Evolutionary conservation across 306 rosid species (phyloP).

Genomic region (Acmispon strigosus): DNA sequence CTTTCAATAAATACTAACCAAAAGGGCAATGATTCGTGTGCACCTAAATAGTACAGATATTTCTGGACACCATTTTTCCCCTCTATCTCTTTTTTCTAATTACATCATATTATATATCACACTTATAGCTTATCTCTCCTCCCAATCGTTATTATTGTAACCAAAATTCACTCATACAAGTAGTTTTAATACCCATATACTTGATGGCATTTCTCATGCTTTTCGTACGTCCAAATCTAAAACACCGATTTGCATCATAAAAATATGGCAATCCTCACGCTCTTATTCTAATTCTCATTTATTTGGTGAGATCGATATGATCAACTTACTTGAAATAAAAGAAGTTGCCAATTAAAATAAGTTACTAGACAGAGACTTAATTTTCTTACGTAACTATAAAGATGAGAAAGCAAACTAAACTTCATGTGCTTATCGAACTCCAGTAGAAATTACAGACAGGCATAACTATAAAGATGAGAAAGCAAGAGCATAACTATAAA

Average conservation of each 20-base stretch:
- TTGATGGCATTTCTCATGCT: conserved; percentile 23
- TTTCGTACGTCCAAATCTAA: neutral
- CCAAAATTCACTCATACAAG: too few species aligned
- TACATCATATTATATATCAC: too few species aligned
- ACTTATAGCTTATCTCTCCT: too few species aligned
- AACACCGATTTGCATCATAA: neutral
- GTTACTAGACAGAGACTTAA: neutral
- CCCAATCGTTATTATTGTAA: too few species aligned
- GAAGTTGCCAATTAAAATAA: neutral
- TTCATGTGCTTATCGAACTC: neutral
- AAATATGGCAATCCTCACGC: conserved; percentile 20
- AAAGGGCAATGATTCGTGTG: too few species aligned
- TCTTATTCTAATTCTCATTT: neutral
- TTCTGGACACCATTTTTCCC: too few species aligned
- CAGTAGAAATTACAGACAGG: conserved; percentile 1
- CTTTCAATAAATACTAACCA: too few species aligned
- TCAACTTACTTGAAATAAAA: neutral
- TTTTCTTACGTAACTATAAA: neutral
- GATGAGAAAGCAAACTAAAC: neutral
- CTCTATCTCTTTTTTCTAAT: too few species aligned
- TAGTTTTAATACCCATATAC: neutral
- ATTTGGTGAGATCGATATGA: neutral
- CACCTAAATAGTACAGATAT: too few species aligned
- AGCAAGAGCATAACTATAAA: conserved; percentile 14
- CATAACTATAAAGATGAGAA: conserved; percentile 21